These are phyloP conservation scores for Combretum micranthum DNA, from an alignment of 345 rosid genomes.

Conservation along the genomic window DNA sequence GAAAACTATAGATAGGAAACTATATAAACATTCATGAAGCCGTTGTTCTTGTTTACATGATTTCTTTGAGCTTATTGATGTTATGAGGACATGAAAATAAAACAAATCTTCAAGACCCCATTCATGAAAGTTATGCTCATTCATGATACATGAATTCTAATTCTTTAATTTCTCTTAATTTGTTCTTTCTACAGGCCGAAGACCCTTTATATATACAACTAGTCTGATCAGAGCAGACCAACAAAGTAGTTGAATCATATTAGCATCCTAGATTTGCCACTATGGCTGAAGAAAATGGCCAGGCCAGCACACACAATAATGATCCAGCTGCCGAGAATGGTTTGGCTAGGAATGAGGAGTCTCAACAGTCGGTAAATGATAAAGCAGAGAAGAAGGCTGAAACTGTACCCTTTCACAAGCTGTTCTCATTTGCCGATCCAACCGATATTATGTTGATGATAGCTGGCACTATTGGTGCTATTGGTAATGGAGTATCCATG, in stretches of 20 bases:
- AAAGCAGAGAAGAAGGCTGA: conserved; percentile 44
- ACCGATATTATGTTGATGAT: conserved; percentile 54
- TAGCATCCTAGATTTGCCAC: background rate
- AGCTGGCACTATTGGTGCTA: conserved; percentile 60
- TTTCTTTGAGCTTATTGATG: no score
- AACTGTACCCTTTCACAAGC: conserved; percentile 63
- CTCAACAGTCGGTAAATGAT: conserved; percentile 16
- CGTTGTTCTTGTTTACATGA: no score
- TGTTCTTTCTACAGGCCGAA: no score
- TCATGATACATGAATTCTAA: no score
- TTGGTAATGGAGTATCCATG: conserved; percentile 57
- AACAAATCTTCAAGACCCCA: no score
- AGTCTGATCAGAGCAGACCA: no score
- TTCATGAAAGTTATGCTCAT: no score
- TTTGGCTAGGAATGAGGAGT: conserved; percentile 9
- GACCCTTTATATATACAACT: no score
- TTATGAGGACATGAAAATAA: no score
- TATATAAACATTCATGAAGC: no score
- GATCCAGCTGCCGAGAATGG: conserved; percentile 22
- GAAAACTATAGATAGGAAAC: no score
- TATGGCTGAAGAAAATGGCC: conserved; percentile 29
- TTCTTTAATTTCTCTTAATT: no score
- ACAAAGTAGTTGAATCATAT: background rate
- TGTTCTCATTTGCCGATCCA: conserved; percentile 72
- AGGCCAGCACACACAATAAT: conserved; percentile 38